phyloP scores from a whole-genome alignment of 768 basidiomycete species.

The Hysterangium stoloniferum region DNA sequence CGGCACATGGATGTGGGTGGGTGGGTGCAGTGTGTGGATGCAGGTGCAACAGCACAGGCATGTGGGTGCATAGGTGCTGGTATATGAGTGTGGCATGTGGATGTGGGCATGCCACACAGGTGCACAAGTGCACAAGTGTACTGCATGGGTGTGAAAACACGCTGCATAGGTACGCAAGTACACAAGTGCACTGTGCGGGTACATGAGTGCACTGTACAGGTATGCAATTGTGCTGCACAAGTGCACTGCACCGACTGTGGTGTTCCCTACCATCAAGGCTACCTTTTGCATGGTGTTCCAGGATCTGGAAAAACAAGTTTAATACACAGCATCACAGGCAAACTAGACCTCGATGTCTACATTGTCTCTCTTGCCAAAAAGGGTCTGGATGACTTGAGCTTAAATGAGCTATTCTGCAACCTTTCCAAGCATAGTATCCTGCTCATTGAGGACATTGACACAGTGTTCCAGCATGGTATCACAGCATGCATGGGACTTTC shows the following conservation, averaged over 20 bases:
- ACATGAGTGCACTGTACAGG: too few relatives aligned
- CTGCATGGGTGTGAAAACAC: too few relatives aligned
- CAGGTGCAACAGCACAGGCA: too few relatives aligned
- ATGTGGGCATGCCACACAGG: too few relatives aligned
- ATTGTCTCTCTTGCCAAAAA: conserved; percentile 57
- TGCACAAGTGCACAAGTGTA: too few relatives aligned
- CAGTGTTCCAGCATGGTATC: conserved; percentile 49
- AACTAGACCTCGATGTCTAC: conserved; percentile 67
- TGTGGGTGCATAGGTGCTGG: too few relatives aligned
- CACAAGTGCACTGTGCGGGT: too few relatives aligned
- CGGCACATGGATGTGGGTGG: too few relatives aligned
- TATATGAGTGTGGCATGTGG: too few relatives aligned
- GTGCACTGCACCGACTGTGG: conserved; percentile 57
- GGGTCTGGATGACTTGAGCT: conserved; percentile 54
- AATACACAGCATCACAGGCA: conserved; percentile 72
- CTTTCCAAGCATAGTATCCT: conserved; percentile 68
- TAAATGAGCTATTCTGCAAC: conserved; percentile 49
- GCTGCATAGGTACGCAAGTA: too few relatives aligned
- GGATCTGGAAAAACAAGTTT: conserved; percentile 76
- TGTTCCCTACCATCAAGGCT: conserved; percentile 75
- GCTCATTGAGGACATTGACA: conserved; percentile 82
- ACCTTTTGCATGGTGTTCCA: conserved; percentile 69
- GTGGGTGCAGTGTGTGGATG: too few relatives aligned
- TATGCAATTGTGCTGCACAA: too few relatives aligned
- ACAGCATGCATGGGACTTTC: conserved; percentile 23